phyloP scores from a whole-genome alignment of 1,139 yeast genomes.

The Candida dubliniensis region DNA sequence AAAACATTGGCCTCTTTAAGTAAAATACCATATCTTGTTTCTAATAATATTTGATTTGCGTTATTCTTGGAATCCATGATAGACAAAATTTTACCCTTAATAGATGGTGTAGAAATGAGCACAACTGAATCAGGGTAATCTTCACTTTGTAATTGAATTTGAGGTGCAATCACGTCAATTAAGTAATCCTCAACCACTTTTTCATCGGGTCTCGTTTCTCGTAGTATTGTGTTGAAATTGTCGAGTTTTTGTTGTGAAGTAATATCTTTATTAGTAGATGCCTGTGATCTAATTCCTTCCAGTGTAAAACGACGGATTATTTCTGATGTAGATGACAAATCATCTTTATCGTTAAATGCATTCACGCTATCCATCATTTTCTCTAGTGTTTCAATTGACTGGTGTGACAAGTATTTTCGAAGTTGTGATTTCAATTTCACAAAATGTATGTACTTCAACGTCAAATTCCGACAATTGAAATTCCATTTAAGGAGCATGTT shows the following conservation, averaged over 20 bases:
- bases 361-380: constrained; percentile 27
- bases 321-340: constrained; percentile 7
- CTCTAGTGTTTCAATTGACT: constrained; percentile 39
- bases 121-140: constrained; percentile 64
- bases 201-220: constrained; percentile 41
- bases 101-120: constrained; percentile 38
- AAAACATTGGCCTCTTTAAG: constrained; percentile 42
- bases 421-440: constrained; percentile 32
- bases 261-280: constrained; percentile 6
- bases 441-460: constrained; percentile 41
- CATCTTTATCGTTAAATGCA: constrained; percentile 10
- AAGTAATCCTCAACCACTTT: constrained; percentile 61
- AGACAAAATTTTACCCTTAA: constrained; percentile 41
- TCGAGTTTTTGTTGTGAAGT: constrained; percentile 29
- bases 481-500: constrained; percentile 49
- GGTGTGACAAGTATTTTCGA: constrained; percentile 36
- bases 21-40: constrained; percentile 39
- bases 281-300: not conserved
- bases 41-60: constrained; percentile 30
- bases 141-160: constrained; percentile 74
- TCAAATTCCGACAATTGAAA: constrained; percentile 33
- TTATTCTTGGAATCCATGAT: constrained; percentile 26
- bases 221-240: constrained; percentile 54
- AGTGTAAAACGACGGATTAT: constrained; percentile 5
- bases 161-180: constrained; percentile 79